A percentile compares a stretch with the other conserved stretches of the same genome.
Conservation (phyloP, 1,139 yeast genomes). For the Citeromyces siamensis region DNA sequence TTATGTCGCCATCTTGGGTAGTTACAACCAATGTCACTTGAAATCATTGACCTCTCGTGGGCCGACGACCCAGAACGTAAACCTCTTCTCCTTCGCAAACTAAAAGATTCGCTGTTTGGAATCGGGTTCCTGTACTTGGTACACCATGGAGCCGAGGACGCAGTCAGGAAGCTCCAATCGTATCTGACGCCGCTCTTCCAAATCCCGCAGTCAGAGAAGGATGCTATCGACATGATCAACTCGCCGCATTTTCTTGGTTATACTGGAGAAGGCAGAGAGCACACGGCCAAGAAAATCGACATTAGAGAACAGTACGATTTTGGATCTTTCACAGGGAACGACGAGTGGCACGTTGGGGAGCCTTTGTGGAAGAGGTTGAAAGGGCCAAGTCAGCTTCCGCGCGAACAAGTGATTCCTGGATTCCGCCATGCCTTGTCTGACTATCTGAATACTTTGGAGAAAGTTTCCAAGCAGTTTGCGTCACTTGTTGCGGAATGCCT, state of each 20-base stretch:
- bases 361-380: slow-evolving; percentile 46
- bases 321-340: slow-evolving; percentile 46
- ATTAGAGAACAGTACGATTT: slow-evolving; percentile 62
- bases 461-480: slow-evolving; percentile 29
- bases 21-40: neutral
- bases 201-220: slow-evolving; percentile 22
- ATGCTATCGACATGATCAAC: slow-evolving; percentile 43
- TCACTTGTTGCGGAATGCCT: slow-evolving; percentile 41
- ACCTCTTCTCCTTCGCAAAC: neutral
- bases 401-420: slow-evolving; percentile 30
- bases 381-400: slow-evolving; percentile 60
- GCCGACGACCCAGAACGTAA: neutral
- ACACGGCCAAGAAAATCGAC: slow-evolving; percentile 46
- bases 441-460: slow-evolving; percentile 35
- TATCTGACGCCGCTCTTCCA: neutral
- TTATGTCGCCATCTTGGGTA: too few relatives aligned
- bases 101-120: neutral
- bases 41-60: slow-evolving; percentile 1
- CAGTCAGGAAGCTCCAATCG: neutral
- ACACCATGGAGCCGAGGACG: neutral
- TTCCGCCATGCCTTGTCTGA: slow-evolving; percentile 31
- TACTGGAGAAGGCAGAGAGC: slow-evolving; percentile 52
- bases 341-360: slow-evolving; percentile 20
- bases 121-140: neutral
- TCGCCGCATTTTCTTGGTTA: slow-evolving; percentile 62